Base-by-base conservation (phyloP, 2,329 filamentous ascomycete species). In the Alternaria sp. region DNA sequence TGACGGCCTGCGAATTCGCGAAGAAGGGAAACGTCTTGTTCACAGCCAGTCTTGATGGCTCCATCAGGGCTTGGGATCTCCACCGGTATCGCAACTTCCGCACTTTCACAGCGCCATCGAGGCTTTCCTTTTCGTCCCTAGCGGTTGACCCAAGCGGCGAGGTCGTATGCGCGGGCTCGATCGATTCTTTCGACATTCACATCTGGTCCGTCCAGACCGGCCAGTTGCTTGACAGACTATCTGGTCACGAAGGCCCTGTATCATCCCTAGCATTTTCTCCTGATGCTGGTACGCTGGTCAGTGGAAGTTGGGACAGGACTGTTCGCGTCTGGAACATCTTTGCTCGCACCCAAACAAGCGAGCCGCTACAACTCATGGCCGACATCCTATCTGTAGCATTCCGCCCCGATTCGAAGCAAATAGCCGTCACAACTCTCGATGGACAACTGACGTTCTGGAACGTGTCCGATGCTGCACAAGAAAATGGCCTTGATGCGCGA, bases 151-250 rank as follows among this genome's bases (percentile, higher is more conserved):
- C 96, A 0, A 97, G 93, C 68, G 96, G 96, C 57, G 96, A 99
- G 80, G 92, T 99, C 9, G 92, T 99, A 4, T 97, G 95, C 63
- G 96, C 96, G 10, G 96, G 95, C 3, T 98, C 95, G 2, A 86
- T 97, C 15, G 96, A 99, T 79, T 97, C 94, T 5, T 98, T 97
- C 69, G 95, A 98, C 75, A 93, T 99, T 55, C 94, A 99, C 81
- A 92, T 99, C 66, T 99, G 96, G 96, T 97, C 93, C 6, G 96
- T 99, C 5, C 96, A 99, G 77, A 99, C 95, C 1, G 96, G 96
- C 3, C 96, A 99, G 79, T 85, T 99, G 17, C 88, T 99, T 6
- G 96, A 99, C 77, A 91, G 91, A 69, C 85, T 99, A 23, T 88
- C 94, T 7, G 96, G 96, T 1, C 96, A 99, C 71, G 95, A 99